A percentile compares a stretch with the other conserved stretches of the same genome.
phyloP scores from a whole-genome alignment of 1,284 basidiomycete species.

The Trametes sp. region DNA sequence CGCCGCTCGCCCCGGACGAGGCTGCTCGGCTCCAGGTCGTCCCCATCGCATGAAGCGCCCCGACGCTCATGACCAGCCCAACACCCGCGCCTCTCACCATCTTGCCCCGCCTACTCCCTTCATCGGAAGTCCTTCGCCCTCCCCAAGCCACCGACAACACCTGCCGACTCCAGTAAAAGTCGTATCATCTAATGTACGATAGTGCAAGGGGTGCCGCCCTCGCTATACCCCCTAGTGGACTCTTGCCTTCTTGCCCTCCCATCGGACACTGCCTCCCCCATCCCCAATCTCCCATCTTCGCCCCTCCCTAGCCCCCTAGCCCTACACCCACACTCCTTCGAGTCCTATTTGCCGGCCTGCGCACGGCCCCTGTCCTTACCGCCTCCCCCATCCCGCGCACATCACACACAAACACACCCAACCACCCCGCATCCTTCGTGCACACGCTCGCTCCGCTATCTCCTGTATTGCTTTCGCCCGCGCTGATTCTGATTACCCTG shows the following conservation, averaged over 20 bases:
- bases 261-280: constrained; percentile 22
- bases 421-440: constrained; percentile 1
- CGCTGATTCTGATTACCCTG: constrained; percentile 26
- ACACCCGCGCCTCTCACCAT: constrained; percentile 2
- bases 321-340: constrained; percentile 8
- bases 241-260: constrained; percentile 20
- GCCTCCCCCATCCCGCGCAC: constrained; percentile 4
- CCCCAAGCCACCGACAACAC: too few species aligned
- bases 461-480: constrained; percentile 30
- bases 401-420: not conserved
- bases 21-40: constrained; percentile 27
- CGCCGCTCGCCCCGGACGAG: constrained; percentile 27
- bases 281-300: constrained; percentile 16
- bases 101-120: not conserved
- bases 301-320: constrained; percentile 5
- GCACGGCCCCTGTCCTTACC: constrained; percentile 20
- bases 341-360: not conserved
- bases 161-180: constrained; percentile 22
- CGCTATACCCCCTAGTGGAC: constrained; percentile 31
- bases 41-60: constrained; percentile 30
- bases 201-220: constrained; percentile 27
- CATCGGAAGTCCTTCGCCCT: not conserved
- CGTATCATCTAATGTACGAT: constrained; percentile 35
- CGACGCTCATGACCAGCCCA: not conserved
- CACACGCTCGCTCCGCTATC: constrained; percentile 28